phyloP scores from a whole-genome alignment of 2,329 filamentous ascomycete species.

The Monosporascus cannonballus region DNA sequence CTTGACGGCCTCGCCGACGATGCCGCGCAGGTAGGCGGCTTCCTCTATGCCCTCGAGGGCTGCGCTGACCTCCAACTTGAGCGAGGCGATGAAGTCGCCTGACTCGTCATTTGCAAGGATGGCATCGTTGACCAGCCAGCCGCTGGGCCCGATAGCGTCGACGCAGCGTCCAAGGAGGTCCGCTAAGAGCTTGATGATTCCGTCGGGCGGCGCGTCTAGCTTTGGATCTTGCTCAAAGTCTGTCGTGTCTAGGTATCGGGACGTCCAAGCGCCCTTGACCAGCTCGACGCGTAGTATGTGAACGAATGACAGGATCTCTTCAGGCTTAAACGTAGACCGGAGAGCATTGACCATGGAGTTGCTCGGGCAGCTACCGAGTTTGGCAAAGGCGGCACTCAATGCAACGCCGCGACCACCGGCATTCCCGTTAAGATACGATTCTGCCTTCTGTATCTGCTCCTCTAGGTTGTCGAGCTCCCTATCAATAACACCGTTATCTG shows the following conservation, averaged over 20 bases:
- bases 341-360: conserved; percentile 56
- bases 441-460: conserved; percentile 60
- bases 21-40: conserved; percentile 55
- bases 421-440: conserved; percentile 61
- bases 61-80: conserved; percentile 64
- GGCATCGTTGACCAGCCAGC: conserved; percentile 63
- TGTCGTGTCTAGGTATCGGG: conserved; percentile 58
- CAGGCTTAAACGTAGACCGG: conserved; percentile 55
- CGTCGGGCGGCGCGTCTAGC: conserved; percentile 51
- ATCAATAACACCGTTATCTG: conserved; percentile 31
- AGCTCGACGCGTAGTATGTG: conserved; percentile 68
- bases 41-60: conserved; percentile 69
- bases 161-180: conserved; percentile 67
- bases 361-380: conserved; percentile 61
- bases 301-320: conserved; percentile 66
- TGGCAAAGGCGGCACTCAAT: conserved; percentile 62
- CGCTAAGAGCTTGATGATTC: conserved; percentile 64
- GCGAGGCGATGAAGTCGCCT: conserved; percentile 57
- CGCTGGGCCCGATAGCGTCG: conserved; percentile 67
- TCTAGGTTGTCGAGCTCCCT: conserved; percentile 56
- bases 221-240: conserved; percentile 40
- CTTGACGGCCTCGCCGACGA: conserved; percentile 60
- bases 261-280: conserved; percentile 69
- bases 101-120: conserved; percentile 47
- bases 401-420: conserved; percentile 56